These are phyloP conservation scores for Pisolithus tinctorius DNA, from an alignment of 768 basidiomycete species.

Conservation along the genomic window DNA sequence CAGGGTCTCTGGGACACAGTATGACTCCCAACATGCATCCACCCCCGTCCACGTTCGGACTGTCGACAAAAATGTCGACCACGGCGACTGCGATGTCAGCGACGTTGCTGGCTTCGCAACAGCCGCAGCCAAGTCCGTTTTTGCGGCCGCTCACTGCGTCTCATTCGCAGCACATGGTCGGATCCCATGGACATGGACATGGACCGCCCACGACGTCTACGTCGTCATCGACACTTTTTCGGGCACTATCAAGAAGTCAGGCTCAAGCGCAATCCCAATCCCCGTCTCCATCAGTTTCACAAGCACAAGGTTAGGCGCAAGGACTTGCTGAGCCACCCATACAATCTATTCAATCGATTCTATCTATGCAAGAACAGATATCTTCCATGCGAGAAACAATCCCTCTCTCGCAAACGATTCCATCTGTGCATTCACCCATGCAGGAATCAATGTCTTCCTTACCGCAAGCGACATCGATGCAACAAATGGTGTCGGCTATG, in stretches of 20 bases:
- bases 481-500: neutral
- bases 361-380: neutral
- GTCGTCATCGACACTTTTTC: slow-evolving; percentile 18
- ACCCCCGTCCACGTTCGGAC: slow-evolving; percentile 19
- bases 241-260: slow-evolving; percentile 17
- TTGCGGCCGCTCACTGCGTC: slow-evolving; percentile 13
- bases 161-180: slow-evolving; percentile 5
- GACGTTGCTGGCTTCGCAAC: slow-evolving; percentile 14
- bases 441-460: neutral
- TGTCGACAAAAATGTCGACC: slow-evolving; percentile 2
- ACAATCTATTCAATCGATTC: neutral
- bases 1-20: slow-evolving; percentile 14
- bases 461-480: neutral
- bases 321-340: neutral
- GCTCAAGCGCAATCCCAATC: neutral
- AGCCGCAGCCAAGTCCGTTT: slow-evolving; percentile 26
- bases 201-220: slow-evolving; percentile 11
- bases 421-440: neutral
- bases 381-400: too few relatives aligned
- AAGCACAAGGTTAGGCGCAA: neutral
- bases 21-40: slow-evolving; percentile 29
- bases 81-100: slow-evolving; percentile 9
- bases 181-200: neutral
- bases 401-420: too few relatives aligned
- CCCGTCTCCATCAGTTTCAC: neutral